Conservation (phyloP, 129 eudicot genomes). For the Lonicera japonica region DNA sequence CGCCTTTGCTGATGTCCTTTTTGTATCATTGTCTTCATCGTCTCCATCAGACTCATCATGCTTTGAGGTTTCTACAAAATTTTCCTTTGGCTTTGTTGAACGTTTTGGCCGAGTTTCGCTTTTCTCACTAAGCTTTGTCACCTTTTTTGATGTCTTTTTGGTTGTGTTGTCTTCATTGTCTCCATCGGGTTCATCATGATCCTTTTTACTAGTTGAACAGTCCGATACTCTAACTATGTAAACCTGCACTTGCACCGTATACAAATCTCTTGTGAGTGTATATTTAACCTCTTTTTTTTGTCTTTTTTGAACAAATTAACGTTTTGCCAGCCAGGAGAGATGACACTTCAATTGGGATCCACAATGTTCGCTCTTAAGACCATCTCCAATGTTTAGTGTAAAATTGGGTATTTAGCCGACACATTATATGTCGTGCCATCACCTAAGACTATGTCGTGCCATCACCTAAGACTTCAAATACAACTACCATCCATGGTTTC, state of each 20-base stretch:
- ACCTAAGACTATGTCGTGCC: too few species aligned
- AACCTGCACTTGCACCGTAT: slow-evolving; percentile 31
- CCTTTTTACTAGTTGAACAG: slow-evolving; percentile 6
- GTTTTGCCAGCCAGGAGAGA: too few species aligned
- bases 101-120: slow-evolving; percentile 5
- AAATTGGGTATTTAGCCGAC: too few species aligned
- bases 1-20: slow-evolving; percentile 14
- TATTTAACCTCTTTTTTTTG: too few species aligned
- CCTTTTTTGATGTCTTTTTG: slow-evolving; percentile 15
- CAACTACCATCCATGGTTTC: slow-evolving; percentile 4
- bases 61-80: slow-evolving; percentile 3
- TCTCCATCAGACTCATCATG: slow-evolving; percentile 11
- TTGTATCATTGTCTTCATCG: slow-evolving; percentile 19
- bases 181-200: slow-evolving; percentile 1
- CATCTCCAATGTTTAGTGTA: too few species aligned
- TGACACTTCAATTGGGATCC: too few species aligned
- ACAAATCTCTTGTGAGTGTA: neutral
- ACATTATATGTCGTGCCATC: too few species aligned
- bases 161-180: slow-evolving; percentile 20
- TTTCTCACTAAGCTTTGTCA: slow-evolving; percentile 22
- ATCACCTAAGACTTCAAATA: neutral
- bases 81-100: slow-evolving; percentile 12
- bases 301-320: neutral
- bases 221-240: slow-evolving; percentile 50
- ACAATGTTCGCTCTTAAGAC: neutral